Evolutionary conservation across 352 stramenopile genomes (phyloP), one percentile per base, ranked within the genome.

Genomic region (Phytophthora melonis): DNA sequence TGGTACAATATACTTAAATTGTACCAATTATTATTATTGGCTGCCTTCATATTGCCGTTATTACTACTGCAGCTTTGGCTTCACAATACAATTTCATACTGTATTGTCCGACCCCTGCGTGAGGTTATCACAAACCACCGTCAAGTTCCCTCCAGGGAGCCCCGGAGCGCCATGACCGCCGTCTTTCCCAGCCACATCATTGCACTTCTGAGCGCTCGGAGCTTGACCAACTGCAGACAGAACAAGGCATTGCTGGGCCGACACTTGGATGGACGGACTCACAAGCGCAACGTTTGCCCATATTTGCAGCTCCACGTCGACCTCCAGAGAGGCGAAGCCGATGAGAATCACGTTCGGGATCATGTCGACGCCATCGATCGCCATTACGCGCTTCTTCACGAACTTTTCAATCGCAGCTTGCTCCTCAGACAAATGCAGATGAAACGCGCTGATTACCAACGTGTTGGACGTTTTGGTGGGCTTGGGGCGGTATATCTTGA

Each of bases 231-330:
- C 13, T 25, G 66, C 59, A 54, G 65, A 64, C 25, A 73, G 49
- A 55, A 70, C n/a, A n/a, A n/a, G n/a, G n/a, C n/a, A n/a, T n/a
- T 10, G 0, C 5, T 50, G 13, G 1, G 49, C 53, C 3, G 45
- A 61, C 8, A 71, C 66, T 39, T 30, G 8, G 16, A 78, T 58
- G 1, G 45, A 45, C 0, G 54, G 56, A 30, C 71, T 65, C 19
- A 71, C 14, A 9, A 78, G 56, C 27, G 49, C 41, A n/a, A 78
- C 34, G 25, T 75, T 71, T 5, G 19, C 39, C 71, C 71, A 77
- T 54, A 70, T 45, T 8, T 39, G 18, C 1, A 67, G 1, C 36
- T 57, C 21, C 7, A 49, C 43, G 32, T 77, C 70, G 3, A 77
- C 21, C 5, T 66, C 21, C 1, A 77, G 53, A 8, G 70, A 61